phyloP scores from a whole-genome alignment of 1,284 basidiomycete species.

The Cryptococcus sp. region DNA sequence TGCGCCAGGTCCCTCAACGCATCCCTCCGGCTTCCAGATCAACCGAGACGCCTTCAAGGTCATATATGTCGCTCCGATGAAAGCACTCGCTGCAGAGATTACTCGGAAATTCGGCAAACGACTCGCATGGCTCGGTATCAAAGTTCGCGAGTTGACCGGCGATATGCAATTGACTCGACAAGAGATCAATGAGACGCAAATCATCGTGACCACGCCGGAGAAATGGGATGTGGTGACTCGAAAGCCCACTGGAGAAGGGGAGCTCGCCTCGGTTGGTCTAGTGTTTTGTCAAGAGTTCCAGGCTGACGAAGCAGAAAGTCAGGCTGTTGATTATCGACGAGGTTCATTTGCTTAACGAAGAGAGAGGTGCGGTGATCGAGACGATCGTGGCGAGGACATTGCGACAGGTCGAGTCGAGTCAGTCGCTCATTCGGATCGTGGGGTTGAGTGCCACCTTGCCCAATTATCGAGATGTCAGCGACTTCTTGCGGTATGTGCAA shows the following conservation, averaged over 20 bases:
- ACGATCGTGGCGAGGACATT: slow-evolving; percentile 95
- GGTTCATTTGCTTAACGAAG: slow-evolving; percentile 95
- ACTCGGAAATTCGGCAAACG: slow-evolving; percentile 87
- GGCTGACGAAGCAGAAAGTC: slow-evolving; percentile 58
- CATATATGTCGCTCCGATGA: slow-evolving; percentile 99
- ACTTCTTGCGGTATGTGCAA: slow-evolving; percentile 72
- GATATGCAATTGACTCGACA: slow-evolving; percentile 97
- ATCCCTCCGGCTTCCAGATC: slow-evolving; percentile 53
- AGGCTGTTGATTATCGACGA: slow-evolving; percentile 97
- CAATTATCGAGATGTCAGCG: slow-evolving; percentile 95
- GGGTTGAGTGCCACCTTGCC: slow-evolving; percentile 97
- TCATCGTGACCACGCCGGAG: slow-evolving; percentile 98
- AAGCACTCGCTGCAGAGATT: slow-evolving; percentile 93
- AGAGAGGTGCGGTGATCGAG: slow-evolving; percentile 96
- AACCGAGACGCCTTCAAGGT: slow-evolving; percentile 80
- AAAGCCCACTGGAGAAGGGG: slow-evolving; percentile 94
- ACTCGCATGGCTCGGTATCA: slow-evolving; percentile 80
- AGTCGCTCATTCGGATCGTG: slow-evolving; percentile 96
- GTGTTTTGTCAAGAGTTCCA: neutral
- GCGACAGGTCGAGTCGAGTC: slow-evolving; percentile 90
- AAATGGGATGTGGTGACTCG: slow-evolving; percentile 99
- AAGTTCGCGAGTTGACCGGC: slow-evolving; percentile 89
- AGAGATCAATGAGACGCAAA: slow-evolving; percentile 93
- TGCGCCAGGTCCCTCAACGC: slow-evolving; percentile 48
- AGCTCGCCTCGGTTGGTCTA: slow-evolving; percentile 72